Base-by-base conservation (phyloP, 176 grass and related monocot genomes). In the Pharus latifolius region DNA sequence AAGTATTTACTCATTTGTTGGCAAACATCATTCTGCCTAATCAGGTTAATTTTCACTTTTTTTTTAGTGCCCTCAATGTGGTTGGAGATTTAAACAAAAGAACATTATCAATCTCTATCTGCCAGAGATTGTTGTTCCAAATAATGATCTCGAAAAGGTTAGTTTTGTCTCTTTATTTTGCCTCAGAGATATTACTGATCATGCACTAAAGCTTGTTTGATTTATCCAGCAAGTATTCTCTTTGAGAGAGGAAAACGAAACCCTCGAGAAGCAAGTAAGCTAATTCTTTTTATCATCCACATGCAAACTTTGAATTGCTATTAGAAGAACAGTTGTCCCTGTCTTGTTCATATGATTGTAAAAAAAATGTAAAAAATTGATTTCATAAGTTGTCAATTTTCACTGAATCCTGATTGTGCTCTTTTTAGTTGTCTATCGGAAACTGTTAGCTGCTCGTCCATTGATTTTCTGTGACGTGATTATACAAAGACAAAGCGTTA, bases 141-240 rank as follows among this genome's bases (percentile, higher is more conserved):
- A 83, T 72, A 83, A 93, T 81, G 89, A 98, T 80, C 77, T 98
- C 63, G 80, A 93, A 85, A 93, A 88, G 87, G 94, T 91, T 78
- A 38, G 64, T 41, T 68, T 49, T 53, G 33, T 73, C 33, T 27
- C 28, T 83, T 49, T 79, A 6, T 47, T 51, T 29, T 73, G 52
- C n/a, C 20, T 37, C 58, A 18, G 57, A 41, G 51, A 18, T 72
- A 55, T 67, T 58, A 83, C 40, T 81, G 70, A 56, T 10, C 14
- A 41, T 75, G 37, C 26, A 56, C 47, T 80, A 55, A 85, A 49
- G 20, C 30, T 41, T 80, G 14, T 80, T 35, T 82, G 43, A 55
- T 83, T 72, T 72, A 52, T 93, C 67, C 81, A 96, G 93, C 88
- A 96, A 83, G 76, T 89, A 63, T 72, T 62, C 25, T 96, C 47